Conservation (phyloP, 2,329 filamentous ascomycete species). For the Akanthomyces lecanii region DNA sequence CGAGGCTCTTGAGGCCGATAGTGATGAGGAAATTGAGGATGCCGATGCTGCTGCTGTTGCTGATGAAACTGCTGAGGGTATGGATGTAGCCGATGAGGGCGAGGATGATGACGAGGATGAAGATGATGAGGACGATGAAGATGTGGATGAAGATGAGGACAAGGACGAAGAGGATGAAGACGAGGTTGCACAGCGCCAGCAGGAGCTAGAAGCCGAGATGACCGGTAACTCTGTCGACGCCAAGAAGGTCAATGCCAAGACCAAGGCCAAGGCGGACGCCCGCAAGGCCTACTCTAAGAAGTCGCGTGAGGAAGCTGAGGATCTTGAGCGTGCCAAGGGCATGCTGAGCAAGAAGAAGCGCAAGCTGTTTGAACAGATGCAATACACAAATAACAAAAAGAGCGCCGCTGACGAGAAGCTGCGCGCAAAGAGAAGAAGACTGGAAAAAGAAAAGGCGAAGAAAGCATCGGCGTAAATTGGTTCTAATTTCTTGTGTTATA, state of each 20-base stretch:
- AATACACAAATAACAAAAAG: conserved; percentile 90
- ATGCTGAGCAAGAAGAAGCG: conserved; percentile 98
- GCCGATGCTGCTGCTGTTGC: conserved; percentile 37
- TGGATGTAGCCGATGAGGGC: conserved; percentile 42
- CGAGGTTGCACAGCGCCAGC: conserved; percentile 71
- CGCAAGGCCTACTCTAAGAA: conserved; percentile 67
- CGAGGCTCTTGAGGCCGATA: conserved; percentile 70
- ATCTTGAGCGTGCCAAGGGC: conserved; percentile 88
- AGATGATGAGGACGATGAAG: conserved; percentile 40
- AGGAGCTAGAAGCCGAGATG: conserved; percentile 89
- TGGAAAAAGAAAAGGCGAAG: conserved; percentile 64
- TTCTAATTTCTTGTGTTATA: conserved; percentile 14
- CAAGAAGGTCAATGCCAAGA: conserved; percentile 44
- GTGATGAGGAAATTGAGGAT: conserved; percentile 44
- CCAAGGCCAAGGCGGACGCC: conserved; percentile 64
- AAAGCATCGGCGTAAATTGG: conserved; percentile 32
- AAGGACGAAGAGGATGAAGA: conserved; percentile 48
- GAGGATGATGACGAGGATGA: conserved; percentile 44
- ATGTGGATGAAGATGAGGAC: conserved; percentile 33
- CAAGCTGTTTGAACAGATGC: conserved; percentile 96
- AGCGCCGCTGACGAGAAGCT: conserved; percentile 85
- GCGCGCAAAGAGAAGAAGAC: conserved; percentile 81
- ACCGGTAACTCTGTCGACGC: conserved; percentile 60
- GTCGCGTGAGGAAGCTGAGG: conserved; percentile 73
- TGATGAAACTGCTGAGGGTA: conserved; percentile 32